Evolutionary conservation across 2,329 filamentous ascomycete species (phyloP).

Genomic region (Fusarium tanahbumbuense): DNA sequence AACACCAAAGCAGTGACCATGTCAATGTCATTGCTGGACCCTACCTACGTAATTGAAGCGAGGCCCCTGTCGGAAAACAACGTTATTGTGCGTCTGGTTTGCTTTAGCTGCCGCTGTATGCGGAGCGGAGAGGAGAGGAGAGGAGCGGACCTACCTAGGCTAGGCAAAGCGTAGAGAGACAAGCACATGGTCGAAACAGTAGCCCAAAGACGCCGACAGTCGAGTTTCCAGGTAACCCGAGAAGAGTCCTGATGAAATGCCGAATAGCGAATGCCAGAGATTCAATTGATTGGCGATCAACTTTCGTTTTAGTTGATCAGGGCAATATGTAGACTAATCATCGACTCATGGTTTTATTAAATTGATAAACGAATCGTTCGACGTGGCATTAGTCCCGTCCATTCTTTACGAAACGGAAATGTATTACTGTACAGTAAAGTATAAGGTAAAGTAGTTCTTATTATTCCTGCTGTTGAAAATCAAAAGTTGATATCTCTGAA

Average conservation of each 20-base stretch:
- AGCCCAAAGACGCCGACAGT: constrained; percentile 26
- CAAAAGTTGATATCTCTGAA: constrained; percentile 42
- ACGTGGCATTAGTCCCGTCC: constrained; percentile 22
- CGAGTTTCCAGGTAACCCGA: neutral
- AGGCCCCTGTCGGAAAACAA: constrained; percentile 14
- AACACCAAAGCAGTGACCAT: constrained; percentile 7
- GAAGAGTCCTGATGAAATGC: neutral
- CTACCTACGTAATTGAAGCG: constrained; percentile 39
- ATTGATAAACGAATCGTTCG: constrained; percentile 14
- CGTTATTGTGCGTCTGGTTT: constrained; percentile 12
- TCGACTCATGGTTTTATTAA: neutral
- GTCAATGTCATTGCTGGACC: constrained; percentile 34
- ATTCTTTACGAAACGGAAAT: constrained; percentile 5
- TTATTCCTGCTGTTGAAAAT: constrained; percentile 21
- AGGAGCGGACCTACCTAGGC: neutral
- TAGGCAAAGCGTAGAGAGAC: neutral
- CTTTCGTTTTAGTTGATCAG: neutral
- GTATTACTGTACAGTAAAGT: neutral
- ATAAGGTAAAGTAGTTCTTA: neutral
- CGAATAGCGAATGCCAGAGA: constrained; percentile 19
- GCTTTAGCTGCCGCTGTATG: constrained; percentile 38
- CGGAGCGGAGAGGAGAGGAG: constrained; percentile 37
- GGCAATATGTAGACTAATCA: neutral
- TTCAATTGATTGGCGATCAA: constrained; percentile 18
- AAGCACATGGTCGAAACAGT: constrained; percentile 33